Percentiles rank a stretch among this genome's conserved stretches.
These are phyloP conservation scores for Kwoniella sp. DNA, from an alignment of 768 basidiomycete species.

Conservation along the genomic window DNA sequence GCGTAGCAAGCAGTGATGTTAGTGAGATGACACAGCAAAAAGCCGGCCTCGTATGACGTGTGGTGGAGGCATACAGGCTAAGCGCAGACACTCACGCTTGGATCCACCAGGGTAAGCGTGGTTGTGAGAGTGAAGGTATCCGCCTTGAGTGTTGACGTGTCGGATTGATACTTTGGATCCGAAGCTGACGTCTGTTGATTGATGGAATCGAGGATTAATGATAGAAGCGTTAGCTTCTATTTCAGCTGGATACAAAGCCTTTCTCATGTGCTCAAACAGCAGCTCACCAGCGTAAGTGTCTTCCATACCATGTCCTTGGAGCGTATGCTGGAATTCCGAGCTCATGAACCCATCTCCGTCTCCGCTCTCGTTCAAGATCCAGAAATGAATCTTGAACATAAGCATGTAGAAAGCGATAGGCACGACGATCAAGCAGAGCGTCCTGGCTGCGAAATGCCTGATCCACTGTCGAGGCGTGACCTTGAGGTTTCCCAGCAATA, in stretches of 20 bases:
- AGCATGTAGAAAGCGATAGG: slow-evolving; percentile 89
- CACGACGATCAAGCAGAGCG: slow-evolving; percentile 81
- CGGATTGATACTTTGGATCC: slow-evolving; percentile 82
- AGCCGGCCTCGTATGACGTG: too few relatives aligned
- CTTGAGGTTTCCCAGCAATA: slow-evolving; percentile 80
- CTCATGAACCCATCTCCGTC: slow-evolving; percentile 99
- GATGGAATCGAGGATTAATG: neutral
- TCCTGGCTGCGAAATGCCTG: slow-evolving; percentile 84
- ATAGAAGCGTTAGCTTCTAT: neutral
- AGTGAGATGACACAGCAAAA: too few relatives aligned
- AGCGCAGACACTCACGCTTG: slow-evolving; percentile 66
- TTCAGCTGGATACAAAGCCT: neutral
- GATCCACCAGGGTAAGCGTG: slow-evolving; percentile 89
- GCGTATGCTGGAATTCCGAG: slow-evolving; percentile 95
- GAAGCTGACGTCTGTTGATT: slow-evolving; percentile 70
- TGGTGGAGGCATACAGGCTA: neutral
- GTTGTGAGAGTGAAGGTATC: slow-evolving; percentile 94
- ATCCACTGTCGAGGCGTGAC: slow-evolving; percentile 74
- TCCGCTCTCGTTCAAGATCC: slow-evolving; percentile 82
- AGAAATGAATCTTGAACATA: slow-evolving; percentile 95
- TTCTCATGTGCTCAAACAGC: too few relatives aligned
- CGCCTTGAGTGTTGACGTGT: slow-evolving; percentile 95
- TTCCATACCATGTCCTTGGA: slow-evolving; percentile 83
- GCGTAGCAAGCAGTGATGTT: neutral
- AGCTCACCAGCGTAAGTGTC: slow-evolving; percentile 84